Percentiles rank a stretch among this genome's conserved stretches.
These are phyloP conservation scores for Ustilago bromivora DNA, from an alignment of 1,284 basidiomycete genomes.

Conservation along the genomic window DNA sequence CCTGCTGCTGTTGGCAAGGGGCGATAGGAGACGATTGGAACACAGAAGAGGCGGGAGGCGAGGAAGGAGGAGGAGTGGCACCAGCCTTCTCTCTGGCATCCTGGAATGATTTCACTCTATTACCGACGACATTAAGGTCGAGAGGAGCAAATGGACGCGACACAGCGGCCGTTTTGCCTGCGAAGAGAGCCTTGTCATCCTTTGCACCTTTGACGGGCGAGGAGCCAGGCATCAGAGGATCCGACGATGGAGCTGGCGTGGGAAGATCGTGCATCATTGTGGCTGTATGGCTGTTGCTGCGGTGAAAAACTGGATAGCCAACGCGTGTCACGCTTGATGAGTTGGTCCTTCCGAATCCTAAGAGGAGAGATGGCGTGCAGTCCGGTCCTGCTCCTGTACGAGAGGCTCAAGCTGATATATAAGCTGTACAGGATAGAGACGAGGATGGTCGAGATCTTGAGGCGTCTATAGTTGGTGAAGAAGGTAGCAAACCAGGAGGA, in stretches of 20 bases:
- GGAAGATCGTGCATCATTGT: slow-evolving; percentile 53
- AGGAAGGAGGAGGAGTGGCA: slow-evolving; percentile 47
- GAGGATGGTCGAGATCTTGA: slow-evolving; percentile 13
- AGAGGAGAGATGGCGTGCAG: background rate
- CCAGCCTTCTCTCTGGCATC: slow-evolving; percentile 30
- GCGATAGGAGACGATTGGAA: slow-evolving; percentile 37
- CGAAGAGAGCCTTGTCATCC: slow-evolving; percentile 19
- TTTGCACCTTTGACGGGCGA: slow-evolving; percentile 33
- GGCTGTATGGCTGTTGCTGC: slow-evolving; percentile 1
- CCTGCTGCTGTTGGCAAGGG: slow-evolving; percentile 16
- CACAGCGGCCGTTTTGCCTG: slow-evolving; percentile 17
- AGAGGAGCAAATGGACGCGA: slow-evolving; percentile 40
- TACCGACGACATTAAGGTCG: slow-evolving; percentile 38
- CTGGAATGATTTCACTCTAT: slow-evolving; percentile 34
- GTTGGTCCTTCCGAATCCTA: background rate
- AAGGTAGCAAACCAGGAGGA: slow-evolving; percentile 10
- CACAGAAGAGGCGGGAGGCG: slow-evolving; percentile 40
- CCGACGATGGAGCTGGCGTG: slow-evolving; percentile 54
- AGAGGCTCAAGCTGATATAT: background rate
- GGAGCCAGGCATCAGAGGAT: slow-evolving; percentile 47
- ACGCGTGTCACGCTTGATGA: background rate
- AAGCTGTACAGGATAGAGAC: background rate
- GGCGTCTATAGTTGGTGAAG: slow-evolving; percentile 18
- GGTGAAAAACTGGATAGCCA: background rate
- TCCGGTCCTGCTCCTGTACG: background rate